Evolutionary conservation across 1,284 basidiomycete genomes (phyloP).

Genomic region (Ustilago tritici): DNA sequence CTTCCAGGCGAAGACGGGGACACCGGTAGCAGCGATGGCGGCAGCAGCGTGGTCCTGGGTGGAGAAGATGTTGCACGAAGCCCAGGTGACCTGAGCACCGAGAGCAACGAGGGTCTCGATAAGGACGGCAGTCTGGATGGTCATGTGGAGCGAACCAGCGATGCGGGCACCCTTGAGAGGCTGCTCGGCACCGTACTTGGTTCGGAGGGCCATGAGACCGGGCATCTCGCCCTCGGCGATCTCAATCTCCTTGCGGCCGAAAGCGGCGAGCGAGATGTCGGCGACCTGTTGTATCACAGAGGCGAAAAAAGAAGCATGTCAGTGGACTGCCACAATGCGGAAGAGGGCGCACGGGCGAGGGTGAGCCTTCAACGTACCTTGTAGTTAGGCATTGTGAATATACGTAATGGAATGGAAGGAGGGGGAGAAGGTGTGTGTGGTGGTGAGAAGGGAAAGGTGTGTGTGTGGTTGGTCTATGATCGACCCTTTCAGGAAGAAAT

Average conservation of each 20-base stretch:
- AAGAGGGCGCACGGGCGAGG: background rate
- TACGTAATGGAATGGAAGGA: background rate
- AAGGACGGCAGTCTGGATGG: conserved; percentile 81
- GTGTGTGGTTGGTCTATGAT: background rate
- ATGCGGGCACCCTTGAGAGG: conserved; percentile 96
- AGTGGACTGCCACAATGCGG: background rate
- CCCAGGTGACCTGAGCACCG: conserved; percentile 98
- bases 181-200: conserved; percentile 81
- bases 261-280: conserved; percentile 95
- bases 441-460: conserved; percentile 28
- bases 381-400: conserved; percentile 60
- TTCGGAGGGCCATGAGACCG: conserved; percentile 67
- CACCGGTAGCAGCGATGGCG: conserved; percentile 96
- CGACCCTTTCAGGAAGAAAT: conserved; percentile 16
- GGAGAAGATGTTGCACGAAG: conserved; percentile 99
- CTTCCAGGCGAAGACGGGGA: conserved; percentile 99
- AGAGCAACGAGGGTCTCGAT: conserved; percentile 79
- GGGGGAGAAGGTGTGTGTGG: conserved; percentile 1
- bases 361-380: conserved; percentile 34
- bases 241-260: conserved; percentile 97
- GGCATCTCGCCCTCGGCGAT: conserved; percentile 80
- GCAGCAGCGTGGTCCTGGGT: conserved; percentile 98
- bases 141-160: conserved; percentile 81
- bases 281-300: conserved; percentile 62
- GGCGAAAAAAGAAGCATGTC: background rate